A percentile compares a stretch with the other conserved stretches of the same genome.
Evolutionary conservation across 352 stramenopile genomes (phyloP).

Genomic region (Plasmopara halstedii): DNA sequence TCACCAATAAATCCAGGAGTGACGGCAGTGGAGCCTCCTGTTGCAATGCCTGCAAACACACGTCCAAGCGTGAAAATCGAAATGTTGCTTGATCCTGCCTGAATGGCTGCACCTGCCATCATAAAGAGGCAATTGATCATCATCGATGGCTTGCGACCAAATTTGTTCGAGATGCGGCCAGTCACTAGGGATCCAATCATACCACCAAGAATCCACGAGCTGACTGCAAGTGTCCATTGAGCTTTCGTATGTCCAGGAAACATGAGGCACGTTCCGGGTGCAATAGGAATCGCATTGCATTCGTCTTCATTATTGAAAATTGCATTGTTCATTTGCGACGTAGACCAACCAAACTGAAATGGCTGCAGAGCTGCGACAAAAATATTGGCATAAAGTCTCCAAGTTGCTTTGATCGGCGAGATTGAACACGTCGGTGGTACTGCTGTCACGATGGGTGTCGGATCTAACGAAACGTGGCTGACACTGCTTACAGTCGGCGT

Average conservation of each 20-base stretch:
- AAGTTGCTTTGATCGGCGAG: slow-evolving; percentile 11
- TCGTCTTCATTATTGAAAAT: slow-evolving; percentile 33
- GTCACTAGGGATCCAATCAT: slow-evolving; percentile 40
- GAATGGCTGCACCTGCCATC: slow-evolving; percentile 29
- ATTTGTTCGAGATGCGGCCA: slow-evolving; percentile 29
- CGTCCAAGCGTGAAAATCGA: slow-evolving; percentile 32
- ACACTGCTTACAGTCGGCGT: slow-evolving; percentile 10
- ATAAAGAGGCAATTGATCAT: slow-evolving; percentile 37
- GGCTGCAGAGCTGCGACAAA: slow-evolving; percentile 38
- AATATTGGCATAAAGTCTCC: slow-evolving; percentile 43
- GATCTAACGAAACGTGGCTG: slow-evolving; percentile 12
- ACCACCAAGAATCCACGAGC: slow-evolving; percentile 49
- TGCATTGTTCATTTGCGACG: slow-evolving; percentile 43
- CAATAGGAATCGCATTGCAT: slow-evolving; percentile 37
- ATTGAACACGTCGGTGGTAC: not conserved
- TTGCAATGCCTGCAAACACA: slow-evolving; percentile 39
- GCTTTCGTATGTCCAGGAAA: slow-evolving; percentile 21
- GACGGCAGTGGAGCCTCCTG: slow-evolving; percentile 26
- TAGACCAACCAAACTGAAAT: slow-evolving; percentile 33
- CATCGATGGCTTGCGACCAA: slow-evolving; percentile 30
- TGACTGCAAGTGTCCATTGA: slow-evolving; percentile 53
- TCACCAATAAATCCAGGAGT: slow-evolving; percentile 43
- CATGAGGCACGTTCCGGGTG: slow-evolving; percentile 21
- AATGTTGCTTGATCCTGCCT: slow-evolving; percentile 17
- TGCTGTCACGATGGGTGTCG: slow-evolving; percentile 6